phyloP scores from a whole-genome alignment of 2,329 filamentous ascomycete species.

The Colletotrichum sp. region DNA sequence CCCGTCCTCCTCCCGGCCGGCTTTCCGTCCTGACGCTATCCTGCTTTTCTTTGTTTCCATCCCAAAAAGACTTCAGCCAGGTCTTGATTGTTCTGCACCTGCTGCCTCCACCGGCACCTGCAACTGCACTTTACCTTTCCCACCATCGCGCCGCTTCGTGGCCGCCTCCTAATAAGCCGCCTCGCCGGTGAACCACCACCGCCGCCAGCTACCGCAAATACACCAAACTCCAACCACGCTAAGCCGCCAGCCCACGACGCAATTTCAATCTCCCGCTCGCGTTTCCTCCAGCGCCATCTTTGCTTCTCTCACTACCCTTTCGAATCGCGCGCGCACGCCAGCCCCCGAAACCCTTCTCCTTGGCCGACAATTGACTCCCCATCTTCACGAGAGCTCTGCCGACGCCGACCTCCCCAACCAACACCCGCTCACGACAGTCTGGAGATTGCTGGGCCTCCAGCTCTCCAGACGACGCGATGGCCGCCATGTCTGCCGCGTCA shows the following conservation, averaged over 20 bases:
- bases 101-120: neutral
- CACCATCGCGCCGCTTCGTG: slow-evolving; percentile 7
- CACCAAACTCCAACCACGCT: neutral
- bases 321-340: neutral
- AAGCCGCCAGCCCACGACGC: neutral
- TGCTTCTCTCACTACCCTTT: neutral
- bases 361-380: slow-evolving; percentile 6
- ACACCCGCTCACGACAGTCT: neutral
- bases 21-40: slow-evolving; percentile 1
- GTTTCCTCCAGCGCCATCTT: neutral
- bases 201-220: neutral
- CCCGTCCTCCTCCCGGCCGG: neutral
- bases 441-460: slow-evolving; percentile 18
- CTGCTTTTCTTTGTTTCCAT: slow-evolving; percentile 18
- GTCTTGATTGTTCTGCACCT: neutral
- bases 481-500: slow-evolving; percentile 56
- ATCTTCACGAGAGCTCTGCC: neutral
- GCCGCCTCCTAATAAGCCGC: slow-evolving; percentile 18
- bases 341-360: neutral
- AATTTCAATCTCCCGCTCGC: slow-evolving; percentile 1
- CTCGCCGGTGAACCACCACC: slow-evolving; percentile 6
- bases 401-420: neutral
- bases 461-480: slow-evolving; percentile 42
- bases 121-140: neutral
- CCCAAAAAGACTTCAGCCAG: neutral